Percentiles rank a stretch among this genome's conserved stretches.
phyloP scores from a whole-genome alignment of 1,284 basidiomycete species.

The Thelephora terrestris region DNA sequence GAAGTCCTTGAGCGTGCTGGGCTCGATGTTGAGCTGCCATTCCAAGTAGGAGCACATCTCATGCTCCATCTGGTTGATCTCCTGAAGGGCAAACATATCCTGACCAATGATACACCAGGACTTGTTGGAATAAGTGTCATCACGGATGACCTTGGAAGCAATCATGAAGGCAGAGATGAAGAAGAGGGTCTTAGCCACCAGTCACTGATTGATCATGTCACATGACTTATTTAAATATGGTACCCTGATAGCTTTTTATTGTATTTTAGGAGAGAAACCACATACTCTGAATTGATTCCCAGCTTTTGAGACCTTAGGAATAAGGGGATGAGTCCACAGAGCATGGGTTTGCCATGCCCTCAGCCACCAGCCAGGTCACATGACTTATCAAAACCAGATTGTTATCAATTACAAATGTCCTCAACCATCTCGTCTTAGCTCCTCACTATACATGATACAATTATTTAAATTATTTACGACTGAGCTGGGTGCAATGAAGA shows the following conservation, averaged over 20 bases:
- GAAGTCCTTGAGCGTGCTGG: conserved; percentile 54
- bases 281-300: no score
- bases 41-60: conserved; percentile 91
- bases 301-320: conserved; percentile 86
- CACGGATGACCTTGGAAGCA: conserved; percentile 85
- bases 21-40: conserved; percentile 80
- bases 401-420: conserved; percentile 80
- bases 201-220: no score
- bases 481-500: no score
- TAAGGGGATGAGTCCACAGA: conserved; percentile 85
- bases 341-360: no score
- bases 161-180: conserved; percentile 96
- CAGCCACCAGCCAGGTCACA: no score
- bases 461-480: no score
- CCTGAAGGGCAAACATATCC: conserved; percentile 80
- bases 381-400: no score
- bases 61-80: conserved; percentile 94
- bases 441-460: no score
- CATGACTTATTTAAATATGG: no score
- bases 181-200: no score
- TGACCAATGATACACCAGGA: conserved; percentile 93
- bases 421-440: conserved; percentile 69
- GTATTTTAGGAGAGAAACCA: no score
- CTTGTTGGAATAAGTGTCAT: conserved; percentile 95
- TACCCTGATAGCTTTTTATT: no score